Evolutionary conservation across 108 stramenopile species (phyloP).

Genomic region (Nitzschia sp.): DNA sequence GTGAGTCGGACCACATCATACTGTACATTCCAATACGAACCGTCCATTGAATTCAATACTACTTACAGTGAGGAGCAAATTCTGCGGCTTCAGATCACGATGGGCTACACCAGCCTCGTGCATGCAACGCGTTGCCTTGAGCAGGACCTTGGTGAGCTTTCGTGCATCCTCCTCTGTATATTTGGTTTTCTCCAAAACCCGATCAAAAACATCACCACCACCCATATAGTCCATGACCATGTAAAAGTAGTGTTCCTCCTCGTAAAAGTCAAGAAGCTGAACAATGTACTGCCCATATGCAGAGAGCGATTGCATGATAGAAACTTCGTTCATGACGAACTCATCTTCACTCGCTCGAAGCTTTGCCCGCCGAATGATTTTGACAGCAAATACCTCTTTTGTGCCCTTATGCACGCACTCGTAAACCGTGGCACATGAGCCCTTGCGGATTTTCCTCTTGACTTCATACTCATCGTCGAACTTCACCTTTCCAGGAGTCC

Average conservation of each 20-base stretch:
- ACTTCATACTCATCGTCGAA: slow-evolving; percentile 66
- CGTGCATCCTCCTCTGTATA: slow-evolving; percentile 92
- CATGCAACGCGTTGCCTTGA: slow-evolving; percentile 74
- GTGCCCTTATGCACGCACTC: slow-evolving; percentile 33
- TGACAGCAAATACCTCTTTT: slow-evolving; percentile 29
- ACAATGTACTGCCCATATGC: slow-evolving; percentile 70
- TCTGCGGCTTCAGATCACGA: slow-evolving; percentile 95
- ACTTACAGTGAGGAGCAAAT: slow-evolving; percentile 75
- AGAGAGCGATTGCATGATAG: slow-evolving; percentile 42
- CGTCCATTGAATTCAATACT: neutral
- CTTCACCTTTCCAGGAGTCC: slow-evolving; percentile 12
- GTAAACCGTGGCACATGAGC: slow-evolving; percentile 93
- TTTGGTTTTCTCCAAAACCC: slow-evolving; percentile 70
- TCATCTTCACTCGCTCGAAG: slow-evolving; percentile 22
- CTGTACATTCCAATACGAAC: neutral
- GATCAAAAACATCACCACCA: slow-evolving; percentile 95
- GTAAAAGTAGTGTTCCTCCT: slow-evolving; percentile 80
- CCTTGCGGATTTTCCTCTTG: slow-evolving; percentile 46
- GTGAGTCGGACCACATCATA: neutral
- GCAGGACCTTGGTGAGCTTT: slow-evolving; percentile 59
- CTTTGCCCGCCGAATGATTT: slow-evolving; percentile 30
- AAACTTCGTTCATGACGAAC: slow-evolving; percentile 51
- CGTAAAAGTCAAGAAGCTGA: slow-evolving; percentile 88
- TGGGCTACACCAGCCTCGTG: slow-evolving; percentile 73
- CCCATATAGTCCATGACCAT: slow-evolving; percentile 86